phyloP scores from a whole-genome alignment of 345 rosid species.

The Odontarrhena argentea region DNA sequence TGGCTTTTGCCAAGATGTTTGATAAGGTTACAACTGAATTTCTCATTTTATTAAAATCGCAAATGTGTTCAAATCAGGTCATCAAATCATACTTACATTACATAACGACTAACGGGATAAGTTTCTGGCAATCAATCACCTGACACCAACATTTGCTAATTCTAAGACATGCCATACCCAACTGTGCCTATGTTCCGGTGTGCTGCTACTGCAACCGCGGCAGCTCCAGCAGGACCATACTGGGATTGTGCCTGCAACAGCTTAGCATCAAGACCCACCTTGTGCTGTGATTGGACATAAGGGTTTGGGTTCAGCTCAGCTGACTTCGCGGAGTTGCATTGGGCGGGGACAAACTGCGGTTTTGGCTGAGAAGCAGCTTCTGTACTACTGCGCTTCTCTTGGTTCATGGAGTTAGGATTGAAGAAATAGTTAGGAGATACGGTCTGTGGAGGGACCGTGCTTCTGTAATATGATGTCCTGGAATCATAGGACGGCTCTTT shows the following conservation, averaged over 20 bases:
- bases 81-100: constrained; percentile 39
- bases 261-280: constrained; percentile 74
- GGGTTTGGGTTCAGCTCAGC: constrained; percentile 63
- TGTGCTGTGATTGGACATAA: constrained; percentile 58
- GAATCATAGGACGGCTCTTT: constrained; percentile 52
- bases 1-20: constrained; percentile 12
- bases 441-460: constrained; percentile 56
- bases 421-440: constrained; percentile 55
- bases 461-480: constrained; percentile 51
- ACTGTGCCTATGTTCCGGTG: constrained; percentile 64
- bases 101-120: constrained; percentile 29
- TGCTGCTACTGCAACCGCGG: constrained; percentile 79
- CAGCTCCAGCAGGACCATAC: constrained; percentile 76
- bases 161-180: constrained; percentile 52
- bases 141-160: constrained; percentile 33
- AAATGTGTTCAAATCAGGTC: constrained; percentile 41
- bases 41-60: constrained; percentile 35
- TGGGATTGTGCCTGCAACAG: constrained; percentile 87
- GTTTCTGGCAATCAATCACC: constrained; percentile 29
- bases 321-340: constrained; percentile 37
- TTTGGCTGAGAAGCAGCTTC: constrained; percentile 46
- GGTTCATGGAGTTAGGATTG: constrained; percentile 44
- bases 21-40: constrained; percentile 28
- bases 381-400: constrained; percentile 45
- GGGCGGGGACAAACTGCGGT: constrained; percentile 42